phyloP scores from a whole-genome alignment of 352 stramenopile genomes.

The Phytopythium montanum region DNA sequence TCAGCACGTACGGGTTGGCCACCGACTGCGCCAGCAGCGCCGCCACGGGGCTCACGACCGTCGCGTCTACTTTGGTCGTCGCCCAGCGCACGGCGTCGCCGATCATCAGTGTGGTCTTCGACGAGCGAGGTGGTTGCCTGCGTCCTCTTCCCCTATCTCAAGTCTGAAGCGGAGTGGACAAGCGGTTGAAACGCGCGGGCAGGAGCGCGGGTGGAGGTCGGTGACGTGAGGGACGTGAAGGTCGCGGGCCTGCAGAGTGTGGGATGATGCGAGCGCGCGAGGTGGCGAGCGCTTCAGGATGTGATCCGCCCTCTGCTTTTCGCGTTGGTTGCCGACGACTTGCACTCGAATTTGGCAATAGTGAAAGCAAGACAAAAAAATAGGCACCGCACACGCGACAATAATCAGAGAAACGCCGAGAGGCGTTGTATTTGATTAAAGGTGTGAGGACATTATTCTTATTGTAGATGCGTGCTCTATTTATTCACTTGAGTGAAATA shows the following conservation, averaged over 20 bases:
- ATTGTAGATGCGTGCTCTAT: not conserved
- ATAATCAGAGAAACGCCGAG: not conserved
- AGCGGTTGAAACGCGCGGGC: too few species aligned
- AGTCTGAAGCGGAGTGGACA: too few species aligned
- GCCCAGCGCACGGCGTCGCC: constrained; percentile 49
- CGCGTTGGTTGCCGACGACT: not conserved
- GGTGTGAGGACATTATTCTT: not conserved
- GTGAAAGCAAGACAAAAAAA: not conserved
- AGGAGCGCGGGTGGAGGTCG: too few species aligned
- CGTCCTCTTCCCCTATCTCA: too few species aligned
- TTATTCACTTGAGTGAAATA: too few species aligned
- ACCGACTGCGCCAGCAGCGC: constrained; percentile 56
- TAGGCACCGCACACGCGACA: not conserved
- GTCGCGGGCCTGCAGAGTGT: not conserved
- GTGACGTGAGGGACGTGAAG: too few species aligned
- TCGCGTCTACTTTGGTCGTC: constrained; percentile 49
- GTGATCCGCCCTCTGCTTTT: not conserved
- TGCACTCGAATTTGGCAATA: not conserved
- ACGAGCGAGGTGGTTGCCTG: too few species aligned
- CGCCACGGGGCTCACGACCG: constrained; percentile 55
- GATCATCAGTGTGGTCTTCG: constrained; percentile 25
- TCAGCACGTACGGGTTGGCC: constrained; percentile 72
- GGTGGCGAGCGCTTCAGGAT: not conserved
- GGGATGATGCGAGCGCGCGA: not conserved
- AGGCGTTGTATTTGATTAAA: constrained; percentile 1